Evolutionary conservation across 148 eudicot species (phyloP), one percentile per base, ranked within the genome.

Genomic region (Pouteria glomerata): DNA sequence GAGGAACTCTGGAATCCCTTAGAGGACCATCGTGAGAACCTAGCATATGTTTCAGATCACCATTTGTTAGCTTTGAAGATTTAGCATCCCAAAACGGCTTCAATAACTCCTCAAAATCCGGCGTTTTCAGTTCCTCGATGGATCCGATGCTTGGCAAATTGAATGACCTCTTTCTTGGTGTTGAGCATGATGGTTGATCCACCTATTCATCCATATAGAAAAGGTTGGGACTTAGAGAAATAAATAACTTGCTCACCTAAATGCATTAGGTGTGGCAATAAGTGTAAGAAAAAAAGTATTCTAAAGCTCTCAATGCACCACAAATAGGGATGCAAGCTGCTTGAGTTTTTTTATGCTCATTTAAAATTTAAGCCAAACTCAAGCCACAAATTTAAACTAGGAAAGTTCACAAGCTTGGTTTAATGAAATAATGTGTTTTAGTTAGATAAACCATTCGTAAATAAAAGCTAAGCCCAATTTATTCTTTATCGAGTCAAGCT

Each of bases 111-210:
- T 89, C 96, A 26, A 92, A 96, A 47, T 92, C 72, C 16, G 99
- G 99, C 21, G 97, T 92, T 72, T 83, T 83, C 16, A 96, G 97
- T 77, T 92, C 97, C 81, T 96, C 99, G 31, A 96, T 92, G 37
- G 99, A 92, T 52, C 73, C 78, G 50, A 83, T 82, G 66, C 89
- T 92, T 3, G 97, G 96, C 30, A 89, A 80, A 82, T 87, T 87
- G 70, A 91, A 82, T 24, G 86, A 53, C 71, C 96, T 88, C 79
- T 85, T 92, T 76, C 79, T 90, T 26, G 99, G 99, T 19, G 99
- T 96, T 21, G 96, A 92, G 72, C 97, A 96, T 51, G 94, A 88
- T 61, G 99, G 94, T 80, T 96, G 87, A 85, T 96, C 99, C 83
- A 92, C 96, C 99, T 96, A 79, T 74, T 39, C 59, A 10, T 10